Conservation (phyloP, 2,329 filamentous ascomycete species). For the Colletotrichum viniferum region DNA sequence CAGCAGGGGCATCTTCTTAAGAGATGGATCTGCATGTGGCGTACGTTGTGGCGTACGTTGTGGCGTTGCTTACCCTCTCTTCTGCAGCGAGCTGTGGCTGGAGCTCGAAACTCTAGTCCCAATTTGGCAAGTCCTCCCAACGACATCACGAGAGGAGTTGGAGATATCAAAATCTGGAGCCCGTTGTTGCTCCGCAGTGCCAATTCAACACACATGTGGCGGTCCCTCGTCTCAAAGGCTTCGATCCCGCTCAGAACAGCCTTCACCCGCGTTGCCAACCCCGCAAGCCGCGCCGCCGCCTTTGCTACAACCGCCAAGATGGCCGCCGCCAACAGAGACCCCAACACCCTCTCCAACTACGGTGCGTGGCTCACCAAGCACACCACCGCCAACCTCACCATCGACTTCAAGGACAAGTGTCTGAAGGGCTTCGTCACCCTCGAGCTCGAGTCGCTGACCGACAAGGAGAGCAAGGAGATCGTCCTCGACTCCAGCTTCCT, state of each 20-base stretch:
- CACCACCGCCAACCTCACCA: slow-evolving; percentile 78
- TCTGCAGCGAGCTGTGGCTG: slow-evolving; percentile 1
- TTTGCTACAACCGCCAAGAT: slow-evolving; percentile 13
- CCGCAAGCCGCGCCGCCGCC: background rate
- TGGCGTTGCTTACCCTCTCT: background rate
- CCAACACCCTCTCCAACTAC: slow-evolving; percentile 92
- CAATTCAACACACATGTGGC: slow-evolving; percentile 19
- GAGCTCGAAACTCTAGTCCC: slow-evolving; percentile 16
- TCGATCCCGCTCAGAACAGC: slow-evolving; percentile 17
- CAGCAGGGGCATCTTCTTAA: background rate
- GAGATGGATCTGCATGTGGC: background rate
- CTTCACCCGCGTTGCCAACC: background rate
- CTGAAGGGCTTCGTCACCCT: slow-evolving; percentile 80
- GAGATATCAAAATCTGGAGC: slow-evolving; percentile 14
- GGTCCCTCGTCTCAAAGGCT: slow-evolving; percentile 14
- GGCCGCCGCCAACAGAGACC: slow-evolving; percentile 63
- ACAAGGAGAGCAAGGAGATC: slow-evolving; percentile 75
- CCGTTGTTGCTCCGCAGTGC: slow-evolving; percentile 1
- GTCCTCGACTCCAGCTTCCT: slow-evolving; percentile 89
- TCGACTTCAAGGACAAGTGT: slow-evolving; percentile 82
- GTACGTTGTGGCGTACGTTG: background rate
- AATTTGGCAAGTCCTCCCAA: slow-evolving; percentile 19
- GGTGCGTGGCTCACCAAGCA: slow-evolving; percentile 84
- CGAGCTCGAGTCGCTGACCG: slow-evolving; percentile 76
- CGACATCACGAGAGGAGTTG: slow-evolving; percentile 17